Percentiles rank a stretch among this genome's conserved stretches.
These are phyloP conservation scores for Eleusine indica DNA, from an alignment of 176 grass and related monocot species.

Conservation along the genomic window DNA sequence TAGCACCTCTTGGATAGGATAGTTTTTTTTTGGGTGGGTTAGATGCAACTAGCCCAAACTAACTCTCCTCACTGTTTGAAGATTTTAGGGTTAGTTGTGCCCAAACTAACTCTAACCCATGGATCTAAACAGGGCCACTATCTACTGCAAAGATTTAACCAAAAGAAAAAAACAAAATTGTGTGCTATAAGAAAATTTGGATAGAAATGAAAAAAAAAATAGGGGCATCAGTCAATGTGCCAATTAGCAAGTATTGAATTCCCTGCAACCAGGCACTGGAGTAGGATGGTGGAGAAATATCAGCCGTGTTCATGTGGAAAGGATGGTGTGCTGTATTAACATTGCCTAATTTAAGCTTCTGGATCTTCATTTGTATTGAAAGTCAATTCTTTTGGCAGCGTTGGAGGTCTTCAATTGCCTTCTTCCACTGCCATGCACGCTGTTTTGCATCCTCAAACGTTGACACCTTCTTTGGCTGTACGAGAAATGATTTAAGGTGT, in stretches of 20 bases:
- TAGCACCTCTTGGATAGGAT: no score
- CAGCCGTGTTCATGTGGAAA: conserved; percentile 9
- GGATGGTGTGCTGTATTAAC: conserved; percentile 2
- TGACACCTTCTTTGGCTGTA: conserved; percentile 90
- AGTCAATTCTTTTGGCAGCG: conserved; percentile 50
- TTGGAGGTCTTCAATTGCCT: conserved; percentile 93
- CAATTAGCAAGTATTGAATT: conserved; percentile 17
- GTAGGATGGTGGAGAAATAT: conserved; percentile 20
- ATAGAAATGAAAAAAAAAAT: background rate
- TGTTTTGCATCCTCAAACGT: conserved; percentile 86
- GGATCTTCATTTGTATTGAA: conserved; percentile 30
- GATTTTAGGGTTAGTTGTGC: no score
- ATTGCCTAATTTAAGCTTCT: conserved; percentile 21
- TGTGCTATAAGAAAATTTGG: conserved; percentile 20
- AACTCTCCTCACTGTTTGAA: no score
- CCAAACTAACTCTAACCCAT: no score
- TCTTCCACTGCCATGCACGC: conserved; percentile 96
- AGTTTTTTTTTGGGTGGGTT: no score
- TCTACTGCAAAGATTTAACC: conserved; percentile 5
- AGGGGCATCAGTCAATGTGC: conserved; percentile 20
- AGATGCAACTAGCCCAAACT: no score
- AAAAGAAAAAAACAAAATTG: conserved; percentile 39
- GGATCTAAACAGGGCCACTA: background rate
- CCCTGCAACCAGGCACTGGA: conserved; percentile 12
- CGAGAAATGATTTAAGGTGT: conserved; percentile 27